A percentile compares a stretch with the other conserved stretches of the same genome.
Evolutionary conservation across 805 yeast genomes (phyloP).

Genomic region (Suhomyces kilbournensis): DNA sequence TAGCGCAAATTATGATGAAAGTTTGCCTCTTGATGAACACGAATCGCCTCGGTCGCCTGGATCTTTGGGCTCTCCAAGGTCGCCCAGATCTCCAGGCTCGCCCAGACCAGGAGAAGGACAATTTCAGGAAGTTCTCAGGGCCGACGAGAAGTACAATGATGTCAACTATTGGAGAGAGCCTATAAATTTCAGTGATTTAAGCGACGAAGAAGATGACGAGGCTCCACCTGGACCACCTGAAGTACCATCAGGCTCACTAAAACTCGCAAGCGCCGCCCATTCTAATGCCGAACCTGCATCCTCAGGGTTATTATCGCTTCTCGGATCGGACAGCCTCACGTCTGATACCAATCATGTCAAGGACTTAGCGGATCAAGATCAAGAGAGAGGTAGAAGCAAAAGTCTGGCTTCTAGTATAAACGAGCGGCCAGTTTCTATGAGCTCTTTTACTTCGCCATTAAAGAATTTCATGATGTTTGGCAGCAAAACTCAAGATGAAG

Average conservation of each 20-base stretch:
- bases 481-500: constrained; percentile 24
- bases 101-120: constrained; percentile 32
- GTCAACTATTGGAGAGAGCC: constrained; percentile 93
- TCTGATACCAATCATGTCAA: background rate
- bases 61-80: background rate
- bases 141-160: constrained; percentile 72
- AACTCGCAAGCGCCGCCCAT: constrained; percentile 3
- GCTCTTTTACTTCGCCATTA: constrained; percentile 40
- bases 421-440: constrained; percentile 32
- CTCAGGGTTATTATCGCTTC: constrained; percentile 6
- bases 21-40: background rate
- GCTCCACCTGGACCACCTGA: constrained; percentile 13
- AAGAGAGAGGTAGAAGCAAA: constrained; percentile 1
- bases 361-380: background rate
- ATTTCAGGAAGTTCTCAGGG: constrained; percentile 20
- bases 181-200: constrained; percentile 57
- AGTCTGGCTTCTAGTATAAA: constrained; percentile 5
- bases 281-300: constrained; percentile 5
- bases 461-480: constrained; percentile 41
- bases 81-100: constrained; percentile 24
- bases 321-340: background rate
- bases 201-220: constrained; percentile 23
- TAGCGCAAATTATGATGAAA: background rate
- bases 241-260: background rate
- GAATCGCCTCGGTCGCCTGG: constrained; percentile 6